phyloP scores from a whole-genome alignment of 164 flowering plant species.

The Magnolia changhungtana region DNA sequence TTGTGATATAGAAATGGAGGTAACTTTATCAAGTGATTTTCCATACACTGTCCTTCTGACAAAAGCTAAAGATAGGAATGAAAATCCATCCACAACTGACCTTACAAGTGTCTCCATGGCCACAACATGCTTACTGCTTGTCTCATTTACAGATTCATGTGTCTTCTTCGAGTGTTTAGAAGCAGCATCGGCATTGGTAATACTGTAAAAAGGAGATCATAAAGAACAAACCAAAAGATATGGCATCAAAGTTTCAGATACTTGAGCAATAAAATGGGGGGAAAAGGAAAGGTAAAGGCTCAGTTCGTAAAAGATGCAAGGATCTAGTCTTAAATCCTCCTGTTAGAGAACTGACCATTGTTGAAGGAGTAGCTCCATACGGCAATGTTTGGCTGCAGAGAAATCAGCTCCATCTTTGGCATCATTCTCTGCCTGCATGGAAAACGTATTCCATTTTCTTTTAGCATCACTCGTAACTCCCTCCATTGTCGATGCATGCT shows the following conservation, averaged over 20 bases:
- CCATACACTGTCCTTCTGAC: background rate
- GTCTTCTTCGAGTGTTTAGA: slow-evolving; percentile 51
- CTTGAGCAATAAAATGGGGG: background rate
- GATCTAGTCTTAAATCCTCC: background rate
- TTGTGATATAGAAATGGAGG: background rate
- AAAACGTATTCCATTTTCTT: slow-evolving; percentile 83
- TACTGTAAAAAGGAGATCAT: slow-evolving; percentile 33
- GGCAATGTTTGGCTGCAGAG: slow-evolving; percentile 91
- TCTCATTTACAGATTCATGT: slow-evolving; percentile 50
- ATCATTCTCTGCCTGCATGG: slow-evolving; percentile 55
- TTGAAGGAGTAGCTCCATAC: slow-evolving; percentile 75
- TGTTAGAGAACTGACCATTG: slow-evolving; percentile 44
- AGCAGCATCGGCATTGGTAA: slow-evolving; percentile 51
- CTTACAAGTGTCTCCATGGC: slow-evolving; percentile 50
- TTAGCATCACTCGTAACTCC: slow-evolving; percentile 67
- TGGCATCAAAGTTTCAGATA: background rate
- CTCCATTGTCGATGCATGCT: slow-evolving; percentile 59
- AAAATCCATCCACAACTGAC: slow-evolving; percentile 30
- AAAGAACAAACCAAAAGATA: background rate
- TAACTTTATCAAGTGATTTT: background rate
- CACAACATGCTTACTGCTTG: slow-evolving; percentile 48
- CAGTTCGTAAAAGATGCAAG: background rate
- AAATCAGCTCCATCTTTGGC: slow-evolving; percentile 68
- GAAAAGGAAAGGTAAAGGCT: background rate
- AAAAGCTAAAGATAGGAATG: background rate